Evolutionary conservation across 2,329 filamentous ascomycete species (phyloP), one percentile per base, ranked within the genome.

Genomic region (Cladosporium phlei): DNA sequence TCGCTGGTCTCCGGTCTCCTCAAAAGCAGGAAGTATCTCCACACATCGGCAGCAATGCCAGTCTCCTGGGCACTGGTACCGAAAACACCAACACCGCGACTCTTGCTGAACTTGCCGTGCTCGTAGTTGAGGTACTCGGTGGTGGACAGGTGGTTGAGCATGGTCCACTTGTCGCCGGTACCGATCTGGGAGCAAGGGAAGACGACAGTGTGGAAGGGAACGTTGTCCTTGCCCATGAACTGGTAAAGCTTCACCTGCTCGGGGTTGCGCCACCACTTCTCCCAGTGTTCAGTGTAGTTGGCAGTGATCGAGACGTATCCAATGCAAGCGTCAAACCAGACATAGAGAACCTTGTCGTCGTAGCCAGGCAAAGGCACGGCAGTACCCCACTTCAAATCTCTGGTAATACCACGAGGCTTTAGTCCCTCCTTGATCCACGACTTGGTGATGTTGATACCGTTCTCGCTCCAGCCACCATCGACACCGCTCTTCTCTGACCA

Each of bases 251-350:
- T 79, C 38, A 96, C 89, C 25, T 95, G 77, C 34, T 95, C 84
- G 0, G 88, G 88, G 65, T 94, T 85, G 62, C 85, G 83, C 90
- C 90, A 96, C 90, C 90, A 96, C 62, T 87, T 78, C 71, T 95
- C 83, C 90, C 90, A 96, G 52, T 94, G 77, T 34, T 82, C 77
- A 4, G 89, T 95, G 66, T 95, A 95, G 58, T 82, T 89, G 54
- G 87, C 88, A 1, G 90, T 95, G 57, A 96, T 96, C 2, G 88
- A 95, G n/a, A 89, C 83, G 65, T 96, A 96, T 16, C 90, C 90
- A 60, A 95, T 93, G 67, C 87, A 93, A 46, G 88, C 88, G 64
- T 95, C 88, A 63, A 96, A 88, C 88, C 85, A 87, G 50, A 95
- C 89, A 62, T 96, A 96, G 55, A 96, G 82, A 52, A 95, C 91